A percentile compares a stretch with the other conserved stretches of the same genome.
Conservation (phyloP, 2,329 filamentous ascomycete species). For the Venturia asperata region DNA sequence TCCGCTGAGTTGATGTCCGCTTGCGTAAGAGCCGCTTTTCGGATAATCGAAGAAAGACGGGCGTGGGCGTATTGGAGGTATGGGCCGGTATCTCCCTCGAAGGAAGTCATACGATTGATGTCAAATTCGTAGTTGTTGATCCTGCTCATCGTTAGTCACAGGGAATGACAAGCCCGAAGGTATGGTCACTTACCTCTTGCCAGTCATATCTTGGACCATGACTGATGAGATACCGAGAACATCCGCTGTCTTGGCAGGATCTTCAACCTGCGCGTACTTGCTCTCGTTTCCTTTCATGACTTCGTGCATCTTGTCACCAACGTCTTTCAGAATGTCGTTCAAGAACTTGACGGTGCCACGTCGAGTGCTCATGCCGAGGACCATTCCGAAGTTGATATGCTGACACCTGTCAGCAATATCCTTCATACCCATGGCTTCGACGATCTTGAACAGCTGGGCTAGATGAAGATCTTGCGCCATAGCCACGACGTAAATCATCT, state of each 20-base stretch:
- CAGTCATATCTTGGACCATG: conserved; percentile 97
- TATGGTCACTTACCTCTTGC: conserved; percentile 61
- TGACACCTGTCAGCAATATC: conserved; percentile 53
- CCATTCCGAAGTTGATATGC: conserved; percentile 61
- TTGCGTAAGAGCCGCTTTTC: conserved; percentile 49
- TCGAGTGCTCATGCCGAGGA: conserved; percentile 57
- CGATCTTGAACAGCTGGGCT: conserved; percentile 59
- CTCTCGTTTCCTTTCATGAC: conserved; percentile 85
- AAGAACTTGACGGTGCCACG: conserved; percentile 47
- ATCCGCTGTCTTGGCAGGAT: conserved; percentile 77
- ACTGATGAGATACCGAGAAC: conserved; percentile 87
- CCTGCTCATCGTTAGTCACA: conserved; percentile 27
- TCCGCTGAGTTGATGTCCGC: conserved; percentile 56
- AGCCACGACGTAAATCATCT: conserved; percentile 62
- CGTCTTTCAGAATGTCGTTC: conserved; percentile 47
- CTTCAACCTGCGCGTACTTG: conserved; percentile 84
- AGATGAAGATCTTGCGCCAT: conserved; percentile 59
- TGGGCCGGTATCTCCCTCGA: conserved; percentile 71
- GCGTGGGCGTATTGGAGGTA: conserved; percentile 75
- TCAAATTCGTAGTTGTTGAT: conserved; percentile 66
- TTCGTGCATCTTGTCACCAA: conserved; percentile 93
- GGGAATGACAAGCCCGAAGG: not conserved
- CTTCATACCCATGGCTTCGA: conserved; percentile 54
- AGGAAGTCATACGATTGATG: conserved; percentile 74
- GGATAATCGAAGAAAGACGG: conserved; percentile 54